Evolutionary conservation across 108 stramenopile species (phyloP).

Genomic region (Skeletonema costatum): DNA sequence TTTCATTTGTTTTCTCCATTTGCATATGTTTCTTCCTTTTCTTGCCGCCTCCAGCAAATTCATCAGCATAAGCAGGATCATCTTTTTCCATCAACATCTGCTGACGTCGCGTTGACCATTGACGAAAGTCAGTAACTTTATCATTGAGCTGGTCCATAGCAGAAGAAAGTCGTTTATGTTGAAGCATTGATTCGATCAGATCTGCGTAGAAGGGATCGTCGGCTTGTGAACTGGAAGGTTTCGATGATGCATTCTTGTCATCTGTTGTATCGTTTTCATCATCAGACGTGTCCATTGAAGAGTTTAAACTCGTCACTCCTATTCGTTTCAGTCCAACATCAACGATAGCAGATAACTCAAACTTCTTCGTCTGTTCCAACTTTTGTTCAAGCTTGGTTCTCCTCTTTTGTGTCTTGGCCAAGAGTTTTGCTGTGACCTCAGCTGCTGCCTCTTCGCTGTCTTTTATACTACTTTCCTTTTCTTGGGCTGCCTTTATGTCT

Average conservation of each 20-base stretch:
- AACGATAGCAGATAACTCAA: constrained; percentile 52
- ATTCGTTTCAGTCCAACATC: constrained; percentile 57
- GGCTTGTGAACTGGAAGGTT: constrained; percentile 15
- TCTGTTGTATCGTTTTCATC: not conserved
- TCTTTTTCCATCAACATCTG: constrained; percentile 14
- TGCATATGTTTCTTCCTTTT: constrained; percentile 42
- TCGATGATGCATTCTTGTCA: constrained; percentile 2
- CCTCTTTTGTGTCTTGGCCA: constrained; percentile 17
- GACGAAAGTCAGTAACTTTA: constrained; percentile 71
- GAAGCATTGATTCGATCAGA: constrained; percentile 56
- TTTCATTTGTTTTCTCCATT: constrained; percentile 29
- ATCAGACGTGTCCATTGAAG: not conserved
- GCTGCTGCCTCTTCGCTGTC: constrained; percentile 4
- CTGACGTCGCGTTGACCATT: constrained; percentile 55
- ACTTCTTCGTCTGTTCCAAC: constrained; percentile 41
- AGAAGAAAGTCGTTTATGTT: constrained; percentile 62
- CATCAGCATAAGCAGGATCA: not conserved
- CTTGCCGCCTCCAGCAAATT: not conserved
- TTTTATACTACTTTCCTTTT: constrained; percentile 3
- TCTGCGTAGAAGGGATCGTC: constrained; percentile 32
- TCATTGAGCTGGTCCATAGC: constrained; percentile 66
- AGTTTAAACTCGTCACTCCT: constrained; percentile 58
- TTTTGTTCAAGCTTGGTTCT: constrained; percentile 23
- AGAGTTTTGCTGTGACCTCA: constrained; percentile 13
- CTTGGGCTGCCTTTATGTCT: constrained; percentile 38